Conservation (phyloP, 306 rosid genomes). For the Inga leiocalycina region DNA sequence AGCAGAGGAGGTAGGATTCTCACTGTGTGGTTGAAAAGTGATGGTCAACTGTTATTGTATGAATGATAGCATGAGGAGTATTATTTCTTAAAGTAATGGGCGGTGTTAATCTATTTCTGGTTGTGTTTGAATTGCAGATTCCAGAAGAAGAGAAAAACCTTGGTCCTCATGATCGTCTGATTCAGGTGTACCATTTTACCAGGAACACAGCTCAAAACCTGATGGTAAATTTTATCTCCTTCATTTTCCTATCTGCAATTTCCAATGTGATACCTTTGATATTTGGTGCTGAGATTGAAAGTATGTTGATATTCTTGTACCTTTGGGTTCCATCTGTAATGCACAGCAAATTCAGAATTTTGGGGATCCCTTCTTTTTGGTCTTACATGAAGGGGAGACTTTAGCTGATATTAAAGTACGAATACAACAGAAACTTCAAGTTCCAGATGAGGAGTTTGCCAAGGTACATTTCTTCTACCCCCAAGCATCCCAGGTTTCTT, state of each 20-base stretch:
- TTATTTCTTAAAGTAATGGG: neutral
- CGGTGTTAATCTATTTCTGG: neutral
- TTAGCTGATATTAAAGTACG: constrained; percentile 69
- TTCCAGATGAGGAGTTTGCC: constrained; percentile 80
- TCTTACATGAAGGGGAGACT: constrained; percentile 80
- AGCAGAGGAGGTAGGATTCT: constrained; percentile 79
- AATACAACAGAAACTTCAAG: constrained; percentile 74
- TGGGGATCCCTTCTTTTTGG: constrained; percentile 94
- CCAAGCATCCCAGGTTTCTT: constrained; percentile 1
- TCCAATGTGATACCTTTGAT: constrained; percentile 12
- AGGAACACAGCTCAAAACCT: constrained; percentile 81
- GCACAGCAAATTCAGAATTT: constrained; percentile 82
- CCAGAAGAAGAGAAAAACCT: constrained; percentile 91
- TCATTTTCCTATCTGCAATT: constrained; percentile 22
- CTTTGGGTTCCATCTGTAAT: constrained; percentile 25
- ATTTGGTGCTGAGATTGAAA: neutral
- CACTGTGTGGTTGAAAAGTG: neutral
- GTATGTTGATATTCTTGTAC: neutral
- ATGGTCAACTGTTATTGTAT: constrained; percentile 24
- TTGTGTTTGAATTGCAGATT: constrained; percentile 44
- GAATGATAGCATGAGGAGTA: constrained; percentile 6
- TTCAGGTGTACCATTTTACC: constrained; percentile 87
- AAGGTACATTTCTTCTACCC: constrained; percentile 40
- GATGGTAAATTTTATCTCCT: constrained; percentile 49
- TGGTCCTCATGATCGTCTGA: constrained; percentile 71